Evolutionary conservation across 1,284 basidiomycete species (phyloP), one percentile per base, ranked within the genome.

Genomic region (Moniliella sp.): DNA sequence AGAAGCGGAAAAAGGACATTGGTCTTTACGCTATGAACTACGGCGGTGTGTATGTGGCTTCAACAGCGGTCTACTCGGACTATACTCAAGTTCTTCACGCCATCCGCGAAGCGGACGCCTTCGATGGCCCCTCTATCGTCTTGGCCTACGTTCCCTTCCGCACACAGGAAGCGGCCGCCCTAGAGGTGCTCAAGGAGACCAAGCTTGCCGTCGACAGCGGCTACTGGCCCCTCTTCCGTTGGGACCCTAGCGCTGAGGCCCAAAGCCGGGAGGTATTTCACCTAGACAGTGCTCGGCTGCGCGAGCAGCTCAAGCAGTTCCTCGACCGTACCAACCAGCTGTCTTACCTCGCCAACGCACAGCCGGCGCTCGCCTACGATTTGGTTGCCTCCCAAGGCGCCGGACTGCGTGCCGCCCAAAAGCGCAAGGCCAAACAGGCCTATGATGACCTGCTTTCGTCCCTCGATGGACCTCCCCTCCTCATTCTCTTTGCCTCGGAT

Each of bases 211-310:
- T 97, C 29, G 84, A 93, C 53, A 73, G 81, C 12, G 88, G 86
- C 4, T 91, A 88, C 65, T 97, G 91, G 88, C 88, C 91, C 1
- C 68, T 97, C 30, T 99, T 93, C 69, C 73, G 91, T 39, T 99
- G 88, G 88, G 76, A 97, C 63, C 88, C 88, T 0, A 69, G 70
- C 43, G 76, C 78, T 51, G 64, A 63, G 15, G 65, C 65, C 29
- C 77, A 75, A 34, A 69, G 74, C 51, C 79, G 84, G 48, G 78
- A 82, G 28, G 62, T 63, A 21, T 97, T 97, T 68, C 70, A 71
- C 7, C 74, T 99, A 37, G 91, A 97, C 63, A 84, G 82, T 2
- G 81, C 88, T 42, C 70, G 76, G 18, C 72, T 99, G 63, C 94
- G 93, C 68, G 77, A 81, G 48, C 86, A 91, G 48, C 68, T 97